These are phyloP conservation scores for Apiospora hydei DNA, from an alignment of 2,329 filamentous ascomycete species.

Conservation along the genomic window DNA sequence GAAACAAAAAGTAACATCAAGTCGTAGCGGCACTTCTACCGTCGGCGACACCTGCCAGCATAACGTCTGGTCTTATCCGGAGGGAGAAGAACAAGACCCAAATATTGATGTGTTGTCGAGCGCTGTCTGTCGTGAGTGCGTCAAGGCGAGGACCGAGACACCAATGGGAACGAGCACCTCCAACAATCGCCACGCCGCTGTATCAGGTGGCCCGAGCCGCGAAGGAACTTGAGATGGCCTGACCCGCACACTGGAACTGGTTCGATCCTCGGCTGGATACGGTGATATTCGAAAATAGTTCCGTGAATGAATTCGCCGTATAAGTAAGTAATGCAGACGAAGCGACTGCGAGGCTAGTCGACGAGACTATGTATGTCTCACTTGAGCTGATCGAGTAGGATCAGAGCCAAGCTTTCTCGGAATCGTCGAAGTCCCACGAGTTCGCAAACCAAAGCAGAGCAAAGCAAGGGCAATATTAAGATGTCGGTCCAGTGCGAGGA, in stretches of 20 bases:
- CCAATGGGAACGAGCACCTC: conserved; percentile 17
- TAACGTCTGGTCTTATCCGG: conserved; percentile 30
- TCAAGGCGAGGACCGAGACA: conserved; percentile 20
- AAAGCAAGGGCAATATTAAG: background rate
- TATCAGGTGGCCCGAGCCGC: conserved; percentile 3
- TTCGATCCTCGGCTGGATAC: background rate
- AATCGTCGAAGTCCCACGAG: background rate
- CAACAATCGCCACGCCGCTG: conserved; percentile 17
- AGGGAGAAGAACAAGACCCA: background rate
- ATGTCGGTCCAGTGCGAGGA: background rate
- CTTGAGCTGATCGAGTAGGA: background rate
- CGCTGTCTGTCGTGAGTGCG: background rate
- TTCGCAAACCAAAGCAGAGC: background rate
- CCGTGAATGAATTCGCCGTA: background rate
- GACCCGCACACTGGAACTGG: background rate
- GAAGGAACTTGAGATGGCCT: background rate
- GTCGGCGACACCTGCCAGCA: conserved; percentile 35
- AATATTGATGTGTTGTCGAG: conserved; percentile 1
- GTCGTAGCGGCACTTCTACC: conserved; percentile 35
- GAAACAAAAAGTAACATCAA: conserved; percentile 31
- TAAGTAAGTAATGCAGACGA: conserved; percentile 6
- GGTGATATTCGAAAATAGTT: background rate
- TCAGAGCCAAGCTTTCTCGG: background rate
- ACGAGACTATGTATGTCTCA: conserved; percentile 12
- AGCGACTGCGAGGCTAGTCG: background rate